Base-by-base conservation (phyloP, 2,329 filamentous ascomycete species). In the Penicillium sp. region DNA sequence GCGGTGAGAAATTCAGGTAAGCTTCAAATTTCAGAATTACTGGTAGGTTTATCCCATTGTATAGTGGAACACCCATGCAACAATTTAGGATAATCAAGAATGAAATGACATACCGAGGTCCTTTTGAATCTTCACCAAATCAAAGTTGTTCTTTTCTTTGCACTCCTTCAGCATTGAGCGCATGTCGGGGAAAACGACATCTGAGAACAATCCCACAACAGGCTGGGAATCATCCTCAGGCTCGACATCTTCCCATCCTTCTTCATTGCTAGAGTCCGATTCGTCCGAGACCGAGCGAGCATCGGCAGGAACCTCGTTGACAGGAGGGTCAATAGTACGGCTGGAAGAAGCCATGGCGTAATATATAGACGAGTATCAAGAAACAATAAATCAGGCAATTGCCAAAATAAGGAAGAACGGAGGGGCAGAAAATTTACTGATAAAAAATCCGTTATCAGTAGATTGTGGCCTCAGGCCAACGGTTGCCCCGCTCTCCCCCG, bases 121-220 rank as follows among this genome's bases (percentile, higher is more conserved):
- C 62, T 85, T 84, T 58, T 86, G 81, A 37, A 86, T 78, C 55
- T 81, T 83, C 55, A 87, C 71, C 60, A 93, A 85, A 74, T 92
- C 89, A 68, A 93, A 90, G 31, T 77, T 76, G 69, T 88, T 81
- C 66, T 85, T 85, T 52, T 87, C 81, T 69, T 85, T 88, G 82
- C 87, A 90, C 71, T 91, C 81, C 38, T 82, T 78, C 48, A 93
- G 79, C 88, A 93, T 91, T 20, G 83, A 80, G 31, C 76, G 73
- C 38, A 87, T 83, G 69, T 88, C 85, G 7, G 84, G 76, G 70
- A 91, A 93, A 39, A 86, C 84, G 61, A 83, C 79, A 58, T 87
- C 83, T 66, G 89, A 88, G 63, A 92, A 84, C 37, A 93, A 80
- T 20, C 89, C 91, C 51, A 89, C 80, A 58, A 92, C 81, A 20